Evolutionary conservation across 129 eudicot species (phyloP).

Genomic region (Tagetes patula): DNA sequence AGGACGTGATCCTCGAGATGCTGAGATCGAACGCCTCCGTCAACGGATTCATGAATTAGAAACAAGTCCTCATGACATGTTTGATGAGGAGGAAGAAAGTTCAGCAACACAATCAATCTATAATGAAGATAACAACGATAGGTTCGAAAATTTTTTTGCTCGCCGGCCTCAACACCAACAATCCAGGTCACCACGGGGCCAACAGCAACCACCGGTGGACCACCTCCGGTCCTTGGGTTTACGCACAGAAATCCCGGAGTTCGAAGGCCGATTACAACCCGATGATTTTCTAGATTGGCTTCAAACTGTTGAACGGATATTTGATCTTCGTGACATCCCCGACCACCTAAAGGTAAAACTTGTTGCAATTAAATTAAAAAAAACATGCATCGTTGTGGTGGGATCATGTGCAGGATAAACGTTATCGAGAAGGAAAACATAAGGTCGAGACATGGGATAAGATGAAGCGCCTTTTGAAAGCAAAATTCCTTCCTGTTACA

Average conservation of each 20-base stretch:
- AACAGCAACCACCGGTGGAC: neutral
- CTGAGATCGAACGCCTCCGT: neutral
- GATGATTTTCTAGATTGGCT: conserved; percentile 1
- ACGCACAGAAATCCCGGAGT: neutral
- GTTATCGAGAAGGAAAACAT: neutral
- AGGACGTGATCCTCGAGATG: conserved; percentile 7
- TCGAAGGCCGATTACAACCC: neutral
- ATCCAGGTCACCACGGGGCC: neutral
- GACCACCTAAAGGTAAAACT: too few relatives aligned
- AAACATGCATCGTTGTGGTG: too few relatives aligned
- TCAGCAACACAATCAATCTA: neutral
- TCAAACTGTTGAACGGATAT: conserved; percentile 6
- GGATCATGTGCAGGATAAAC: neutral
- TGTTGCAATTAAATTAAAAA: too few relatives aligned
- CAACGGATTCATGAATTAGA: conserved; percentile 14
- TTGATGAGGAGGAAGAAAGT: neutral
- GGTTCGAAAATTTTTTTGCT: neutral
- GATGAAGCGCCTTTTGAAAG: too few relatives aligned
- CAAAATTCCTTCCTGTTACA: too few relatives aligned
- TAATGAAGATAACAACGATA: neutral
- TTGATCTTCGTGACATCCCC: neutral
- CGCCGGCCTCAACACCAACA: neutral
- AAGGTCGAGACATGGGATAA: too few relatives aligned
- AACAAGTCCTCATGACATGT: neutral
- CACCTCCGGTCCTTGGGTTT: neutral